Evolutionary conservation across 345 rosid species (phyloP), one percentile per base, ranked within the genome.

Genomic region (Carallia brachiata): DNA sequence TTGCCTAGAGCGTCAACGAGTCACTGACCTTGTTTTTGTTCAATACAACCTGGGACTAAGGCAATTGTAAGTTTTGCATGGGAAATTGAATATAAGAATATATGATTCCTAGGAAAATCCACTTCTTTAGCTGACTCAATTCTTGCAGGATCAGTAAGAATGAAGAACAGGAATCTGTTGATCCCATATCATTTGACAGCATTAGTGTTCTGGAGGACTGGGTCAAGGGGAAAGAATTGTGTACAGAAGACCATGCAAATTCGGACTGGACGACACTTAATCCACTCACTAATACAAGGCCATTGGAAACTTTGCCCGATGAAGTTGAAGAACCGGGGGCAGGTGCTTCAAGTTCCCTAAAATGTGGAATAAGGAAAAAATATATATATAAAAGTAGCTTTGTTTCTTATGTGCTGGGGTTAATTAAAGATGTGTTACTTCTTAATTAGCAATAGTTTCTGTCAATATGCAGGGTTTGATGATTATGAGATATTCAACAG

Each of bases 11-110:
- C 85, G 79, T 27, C 96, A 85, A 67, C 80, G 90, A 44, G 86
- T 92, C 52, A 80, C 73, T 32, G 96, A 95, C 73, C 85, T 89
- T 63, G 75, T 84, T 55, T 92, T 83, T 77, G 92, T 90, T 63
- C 97, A 84, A 79, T 85, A 84, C 77, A 95, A 95, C 80, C 77
- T 90, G 82, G 90, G 82, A 32, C 85, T 95, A 61, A 85, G 76
- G 76, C 87, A 85, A 76, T 77, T 70, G 92, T 85, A 83, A 78
- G 88, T 75, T 61, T 36, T 70, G 19, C 61, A 4, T 27, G 23
- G 36, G 69, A 23, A 48, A 57, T 17, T 60, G n/a, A 58, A 15
- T 69, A 61, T 36, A 27, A 15, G 61, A 16, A 8, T 36, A 0
- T 15, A 34, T 9, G 30, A 6, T 66, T 56, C 50, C 54, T 70